A percentile compares a stretch with the other conserved stretches of the same genome.
Conservation (phyloP, 176 grass and related monocot genomes). For the Triticum dicoccoides region DNA sequence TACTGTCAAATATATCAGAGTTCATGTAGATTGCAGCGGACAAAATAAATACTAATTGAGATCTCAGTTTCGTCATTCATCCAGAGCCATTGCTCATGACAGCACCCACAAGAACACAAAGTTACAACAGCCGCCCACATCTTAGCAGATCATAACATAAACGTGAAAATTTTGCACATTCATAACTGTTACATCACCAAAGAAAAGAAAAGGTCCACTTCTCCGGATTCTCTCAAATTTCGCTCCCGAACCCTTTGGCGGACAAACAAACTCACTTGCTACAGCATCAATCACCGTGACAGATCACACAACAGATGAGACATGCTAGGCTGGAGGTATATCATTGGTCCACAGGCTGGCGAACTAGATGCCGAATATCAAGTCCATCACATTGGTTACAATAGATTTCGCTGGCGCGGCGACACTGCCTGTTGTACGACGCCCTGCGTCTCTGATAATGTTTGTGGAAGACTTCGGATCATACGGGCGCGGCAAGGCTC, state of each 20-base stretch:
- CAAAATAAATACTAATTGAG: not conserved
- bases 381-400: constrained; percentile 72
- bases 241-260: not conserved
- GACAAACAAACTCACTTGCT: not conserved
- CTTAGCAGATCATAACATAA: constrained; percentile 23
- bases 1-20: not conserved
- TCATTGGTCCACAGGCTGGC: not conserved
- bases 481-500: constrained; percentile 50
- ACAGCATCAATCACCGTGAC: not conserved
- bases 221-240: constrained; percentile 22
- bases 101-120: not conserved
- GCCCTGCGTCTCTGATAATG: constrained; percentile 32
- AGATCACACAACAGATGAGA: not conserved
- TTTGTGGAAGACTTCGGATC: constrained; percentile 43
- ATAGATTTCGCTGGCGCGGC: constrained; percentile 71
- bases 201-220: not conserved
- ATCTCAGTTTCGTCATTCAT: not conserved
- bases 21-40: not conserved
- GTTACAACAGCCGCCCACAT: constrained; percentile 16
- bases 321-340: not conserved
- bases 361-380: constrained; percentile 81
- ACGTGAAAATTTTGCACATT: constrained; percentile 2
- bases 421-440: constrained; percentile 39
- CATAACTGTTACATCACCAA: constrained; percentile 25
- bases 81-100: not conserved